Evolutionary conservation across 2,329 filamentous ascomycete genomes (phyloP).

Genomic region (Chaetomium globosum): DNA sequence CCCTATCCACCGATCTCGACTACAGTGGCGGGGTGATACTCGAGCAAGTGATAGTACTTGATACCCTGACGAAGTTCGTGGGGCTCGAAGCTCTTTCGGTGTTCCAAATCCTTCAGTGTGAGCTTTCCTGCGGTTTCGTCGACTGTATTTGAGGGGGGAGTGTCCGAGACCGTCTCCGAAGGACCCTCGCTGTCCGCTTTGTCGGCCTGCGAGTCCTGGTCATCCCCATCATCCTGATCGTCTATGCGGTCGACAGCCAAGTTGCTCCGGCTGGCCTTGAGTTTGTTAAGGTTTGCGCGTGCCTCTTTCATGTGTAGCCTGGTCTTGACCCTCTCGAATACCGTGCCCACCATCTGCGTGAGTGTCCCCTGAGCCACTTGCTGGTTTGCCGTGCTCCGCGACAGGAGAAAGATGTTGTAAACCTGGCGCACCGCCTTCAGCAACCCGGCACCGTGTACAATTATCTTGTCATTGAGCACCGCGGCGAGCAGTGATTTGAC

Average conservation of each 20-base stretch:
- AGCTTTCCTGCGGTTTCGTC: conserved; percentile 56
- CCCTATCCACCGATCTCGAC: conserved; percentile 86
- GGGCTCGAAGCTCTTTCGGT: conserved; percentile 73
- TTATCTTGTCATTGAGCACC: conserved; percentile 97
- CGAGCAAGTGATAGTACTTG: conserved; percentile 94
- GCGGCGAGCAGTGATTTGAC: conserved; percentile 95
- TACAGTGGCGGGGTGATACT: conserved; percentile 92
- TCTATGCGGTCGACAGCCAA: conserved; percentile 43
- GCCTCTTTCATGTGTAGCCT: conserved; percentile 86
- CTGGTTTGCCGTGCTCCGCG: conserved; percentile 90
- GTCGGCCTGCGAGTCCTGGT: conserved; percentile 38
- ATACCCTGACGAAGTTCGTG: conserved; percentile 87
- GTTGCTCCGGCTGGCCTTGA: conserved; percentile 55
- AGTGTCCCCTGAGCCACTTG: conserved; percentile 95
- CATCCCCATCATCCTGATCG: conserved; percentile 38
- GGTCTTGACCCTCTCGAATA: conserved; percentile 91
- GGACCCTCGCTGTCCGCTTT: conserved; percentile 48
- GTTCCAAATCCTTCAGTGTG: conserved; percentile 67
- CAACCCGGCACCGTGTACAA: conserved; percentile 93
- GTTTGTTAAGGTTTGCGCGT: conserved; percentile 60
- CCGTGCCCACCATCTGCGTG: conserved; percentile 97
- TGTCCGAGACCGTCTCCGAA: conserved; percentile 42
- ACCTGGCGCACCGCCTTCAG: conserved; percentile 96
- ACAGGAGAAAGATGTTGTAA: conserved; percentile 97
- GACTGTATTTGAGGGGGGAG: conserved; percentile 39